Evolutionary conservation across 208 protist species (phyloP), one percentile per base, ranked within the genome.

Genomic region (Leishmania arabica): DNA sequence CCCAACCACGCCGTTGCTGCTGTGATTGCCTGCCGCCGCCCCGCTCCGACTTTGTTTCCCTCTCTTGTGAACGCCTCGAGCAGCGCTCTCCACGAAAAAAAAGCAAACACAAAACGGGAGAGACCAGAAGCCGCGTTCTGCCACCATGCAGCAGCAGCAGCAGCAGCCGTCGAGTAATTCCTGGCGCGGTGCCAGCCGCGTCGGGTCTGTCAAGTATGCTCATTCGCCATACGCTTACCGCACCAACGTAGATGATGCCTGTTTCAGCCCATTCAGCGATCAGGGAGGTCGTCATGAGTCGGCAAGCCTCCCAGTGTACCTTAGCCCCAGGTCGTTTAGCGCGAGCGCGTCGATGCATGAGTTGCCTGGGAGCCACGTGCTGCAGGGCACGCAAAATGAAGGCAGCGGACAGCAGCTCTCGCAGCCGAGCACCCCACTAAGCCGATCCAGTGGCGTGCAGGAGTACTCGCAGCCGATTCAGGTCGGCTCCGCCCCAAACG

Each of bases 151-250:
- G 37, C 31, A 54, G 56, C 17, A 31, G 34, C 34, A 37, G 34
- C 34, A 37, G 56, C 56, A 40, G 37, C 37, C 0, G 56, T 75
- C 79, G 3, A 79, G 45, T 31, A 13, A 64, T 3, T 83, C 79
- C 2, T 80, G 58, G 4, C 65, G 79, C 34, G 70, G 83, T 19
- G 54, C 37, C 34, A 81, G 65, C 69, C 73, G 76, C 1, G 73
- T 56, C 0, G 80, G 80, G 53, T 74, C 75, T 51, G 51, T 72
- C 68, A 82, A 69, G 79, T 90, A 90, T 42, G 75, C 84, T 21
- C 87, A 90, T 54, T 90, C 87, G 40, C 87, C 87, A 3, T 90
- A 90, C 77, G 37, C 68, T 11, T 81, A 80, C 34, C 76, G 79
- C 54, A 80, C 71, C n/a, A 82, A 40, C 40, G 47, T 69, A 4